phyloP scores from a whole-genome alignment of 2,329 filamentous ascomycete genomes.

The Cladosporium austrohemisphaericum region DNA sequence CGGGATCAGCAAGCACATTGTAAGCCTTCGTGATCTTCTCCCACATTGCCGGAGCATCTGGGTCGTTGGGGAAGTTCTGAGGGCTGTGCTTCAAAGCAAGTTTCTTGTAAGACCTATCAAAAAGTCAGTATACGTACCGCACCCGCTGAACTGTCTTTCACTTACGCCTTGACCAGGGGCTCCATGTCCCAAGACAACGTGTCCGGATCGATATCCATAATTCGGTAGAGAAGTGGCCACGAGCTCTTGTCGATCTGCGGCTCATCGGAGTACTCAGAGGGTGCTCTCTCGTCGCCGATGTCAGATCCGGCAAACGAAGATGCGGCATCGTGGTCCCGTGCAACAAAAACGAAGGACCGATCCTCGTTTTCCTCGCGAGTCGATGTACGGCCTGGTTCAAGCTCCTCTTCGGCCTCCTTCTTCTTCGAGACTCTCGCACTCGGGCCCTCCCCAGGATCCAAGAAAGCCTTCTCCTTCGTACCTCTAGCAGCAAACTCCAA shows the following conservation, averaged over 20 bases:
- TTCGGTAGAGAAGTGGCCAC: slow-evolving; percentile 26
- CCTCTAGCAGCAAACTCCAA: slow-evolving; percentile 18
- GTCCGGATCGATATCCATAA: slow-evolving; percentile 25
- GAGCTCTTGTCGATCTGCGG: neutral
- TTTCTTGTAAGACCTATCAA: slow-evolving; percentile 13
- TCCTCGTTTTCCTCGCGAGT: neutral
- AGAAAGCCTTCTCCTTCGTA: neutral
- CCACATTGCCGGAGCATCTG: slow-evolving; percentile 24
- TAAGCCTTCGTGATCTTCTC: slow-evolving; percentile 24
- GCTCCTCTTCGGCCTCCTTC: neutral
- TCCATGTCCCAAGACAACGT: slow-evolving; percentile 19
- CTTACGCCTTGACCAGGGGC: slow-evolving; percentile 19
- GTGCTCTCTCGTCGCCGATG: too few species aligned
- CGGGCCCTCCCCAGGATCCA: slow-evolving; percentile 8
- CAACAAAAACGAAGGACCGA: too few species aligned
- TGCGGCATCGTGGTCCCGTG: too few species aligned
- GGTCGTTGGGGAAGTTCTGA: slow-evolving; percentile 22
- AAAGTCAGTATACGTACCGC: slow-evolving; percentile 9
- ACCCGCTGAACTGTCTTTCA: neutral
- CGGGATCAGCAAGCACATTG: slow-evolving; percentile 21
- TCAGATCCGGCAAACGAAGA: too few species aligned
- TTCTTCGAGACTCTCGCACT: neutral
- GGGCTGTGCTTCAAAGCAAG: slow-evolving; percentile 25
- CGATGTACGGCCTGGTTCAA: too few species aligned
- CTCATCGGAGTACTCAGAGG: neutral